Evolutionary conservation across 2,329 filamentous ascomycete genomes (phyloP), one percentile per base, ranked within the genome.

Genomic region (Elsinoe ampelina): DNA sequence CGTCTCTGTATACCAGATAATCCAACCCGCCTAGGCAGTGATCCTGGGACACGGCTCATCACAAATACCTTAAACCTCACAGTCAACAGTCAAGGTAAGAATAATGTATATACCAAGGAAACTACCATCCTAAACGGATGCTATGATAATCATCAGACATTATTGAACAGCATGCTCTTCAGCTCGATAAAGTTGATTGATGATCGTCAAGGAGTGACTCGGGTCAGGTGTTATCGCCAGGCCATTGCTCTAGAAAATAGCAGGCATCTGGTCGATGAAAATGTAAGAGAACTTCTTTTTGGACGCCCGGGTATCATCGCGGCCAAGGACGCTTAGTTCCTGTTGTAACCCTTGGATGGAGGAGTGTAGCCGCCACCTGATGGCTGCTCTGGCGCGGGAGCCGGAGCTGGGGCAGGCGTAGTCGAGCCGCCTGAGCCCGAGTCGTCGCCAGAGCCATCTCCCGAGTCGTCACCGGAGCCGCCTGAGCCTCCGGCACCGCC

Each of bases 281-380:
- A 22, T 12, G 19, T 17, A 22, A 13, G 17, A 43, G n/a, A 45
- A 12, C 2, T 45, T 26, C 17, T 26, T 45, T 45, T 45, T 45
- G 17, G 41, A 45, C 41, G 19, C 41, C 41, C 20, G 41, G 41
- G 41, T 45, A 45, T 30, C 41, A 45, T 45, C 19, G 17, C 17
- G 3, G 20, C 10, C 12, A 3, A 26, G 17, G 34, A 17, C 48
- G 17, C 45, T 50, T 50, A 50, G 41, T 45, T 45, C 19, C 17
- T 42, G 47, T 52, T 52, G 48, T 52, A 52, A 7, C 48, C 34
- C 32, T 32, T 38, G 34, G 48, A 32, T 13, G 48, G 48, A 39
- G 48, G 34, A 20, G 48, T 39, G 48, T 52, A 52, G 48, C 48
- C 26, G 48, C 32, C 48, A 15, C 32, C 48, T 35, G 48, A 52